A percentile compares a stretch with the other conserved stretches of the same genome.
Evolutionary conservation across 2,329 filamentous ascomycete genomes (phyloP).

Genomic region (Trichoderma breve): DNA sequence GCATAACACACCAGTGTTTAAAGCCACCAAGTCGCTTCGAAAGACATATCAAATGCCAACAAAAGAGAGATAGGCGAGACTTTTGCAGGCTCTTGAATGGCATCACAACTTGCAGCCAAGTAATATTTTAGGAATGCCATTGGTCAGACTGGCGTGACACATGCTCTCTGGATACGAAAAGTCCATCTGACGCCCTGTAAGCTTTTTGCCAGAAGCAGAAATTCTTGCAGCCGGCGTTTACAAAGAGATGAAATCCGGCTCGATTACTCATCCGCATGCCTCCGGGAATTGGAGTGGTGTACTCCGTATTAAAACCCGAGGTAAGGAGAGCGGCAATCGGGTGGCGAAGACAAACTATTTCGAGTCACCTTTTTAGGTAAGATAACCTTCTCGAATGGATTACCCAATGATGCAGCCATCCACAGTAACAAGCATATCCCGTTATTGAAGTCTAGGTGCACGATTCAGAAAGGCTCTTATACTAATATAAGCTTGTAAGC

Average conservation of each 20-base stretch:
- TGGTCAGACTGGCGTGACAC: conserved; percentile 1
- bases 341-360: neutral
- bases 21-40: neutral
- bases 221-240: neutral
- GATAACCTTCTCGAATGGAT: neutral
- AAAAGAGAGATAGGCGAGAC: neutral
- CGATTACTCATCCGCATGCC: neutral
- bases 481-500: neutral
- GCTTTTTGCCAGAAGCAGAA: neutral
- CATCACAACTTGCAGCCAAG: neutral
- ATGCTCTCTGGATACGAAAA: neutral
- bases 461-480: neutral
- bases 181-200: neutral
- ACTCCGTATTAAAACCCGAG: neutral
- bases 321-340: neutral
- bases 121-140: conserved; percentile 3
- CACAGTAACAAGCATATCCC: neutral
- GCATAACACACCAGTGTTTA: neutral
- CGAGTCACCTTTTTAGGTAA: neutral
- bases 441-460: neutral
- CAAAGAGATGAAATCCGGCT: neutral
- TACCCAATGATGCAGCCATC: neutral
- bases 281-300: neutral
- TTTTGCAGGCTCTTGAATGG: neutral
- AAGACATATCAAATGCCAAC: neutral